Conservation (phyloP, 345 rosid genomes). For the Trapa bicornis region DNA sequence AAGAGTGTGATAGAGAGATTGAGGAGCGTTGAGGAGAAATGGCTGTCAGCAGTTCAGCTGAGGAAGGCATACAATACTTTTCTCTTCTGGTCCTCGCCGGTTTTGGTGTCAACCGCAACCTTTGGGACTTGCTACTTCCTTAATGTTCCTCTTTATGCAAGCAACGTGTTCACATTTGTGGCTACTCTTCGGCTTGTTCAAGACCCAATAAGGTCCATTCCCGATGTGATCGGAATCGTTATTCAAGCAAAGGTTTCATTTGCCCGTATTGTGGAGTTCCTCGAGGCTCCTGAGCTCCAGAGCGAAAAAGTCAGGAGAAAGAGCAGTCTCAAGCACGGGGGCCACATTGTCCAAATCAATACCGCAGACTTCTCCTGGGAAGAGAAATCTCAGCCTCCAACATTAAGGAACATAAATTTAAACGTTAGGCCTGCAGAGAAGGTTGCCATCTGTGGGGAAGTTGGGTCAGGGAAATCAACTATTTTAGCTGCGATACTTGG, state of each 20-base stretch:
- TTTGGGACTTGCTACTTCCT: conserved; percentile 77
- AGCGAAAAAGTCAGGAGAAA: conserved; percentile 31
- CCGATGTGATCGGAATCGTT: conserved; percentile 75
- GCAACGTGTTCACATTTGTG: conserved; percentile 85
- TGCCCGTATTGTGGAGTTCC: conserved; percentile 55
- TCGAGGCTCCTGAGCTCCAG: conserved; percentile 87
- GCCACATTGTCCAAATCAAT: conserved; percentile 30
- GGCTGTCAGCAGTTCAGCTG: conserved; percentile 71
- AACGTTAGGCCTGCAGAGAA: conserved; percentile 52
- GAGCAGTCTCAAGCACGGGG: conserved; percentile 11
- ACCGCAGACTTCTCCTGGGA: conserved; percentile 84
- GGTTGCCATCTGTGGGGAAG: conserved; percentile 91
- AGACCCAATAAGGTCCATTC: conserved; percentile 67
- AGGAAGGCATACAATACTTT: conserved; percentile 52
- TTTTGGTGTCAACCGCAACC: conserved; percentile 78
- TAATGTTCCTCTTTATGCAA: conserved; percentile 60
- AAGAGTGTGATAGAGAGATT: conserved; percentile 66
- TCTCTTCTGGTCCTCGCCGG: conserved; percentile 88
- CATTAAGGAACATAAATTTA: conserved; percentile 48
- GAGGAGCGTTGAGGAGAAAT: conserved; percentile 47
- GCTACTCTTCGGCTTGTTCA: conserved; percentile 86
- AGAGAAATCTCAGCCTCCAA: conserved; percentile 36
- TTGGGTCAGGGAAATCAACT: conserved; percentile 95
- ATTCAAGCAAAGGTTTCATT: conserved; percentile 91
- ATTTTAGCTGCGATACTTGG: conserved; percentile 85